These are phyloP conservation scores for Diddensiella caesifluorescens DNA, from an alignment of 805 yeast genomes.

Conservation along the genomic window DNA sequence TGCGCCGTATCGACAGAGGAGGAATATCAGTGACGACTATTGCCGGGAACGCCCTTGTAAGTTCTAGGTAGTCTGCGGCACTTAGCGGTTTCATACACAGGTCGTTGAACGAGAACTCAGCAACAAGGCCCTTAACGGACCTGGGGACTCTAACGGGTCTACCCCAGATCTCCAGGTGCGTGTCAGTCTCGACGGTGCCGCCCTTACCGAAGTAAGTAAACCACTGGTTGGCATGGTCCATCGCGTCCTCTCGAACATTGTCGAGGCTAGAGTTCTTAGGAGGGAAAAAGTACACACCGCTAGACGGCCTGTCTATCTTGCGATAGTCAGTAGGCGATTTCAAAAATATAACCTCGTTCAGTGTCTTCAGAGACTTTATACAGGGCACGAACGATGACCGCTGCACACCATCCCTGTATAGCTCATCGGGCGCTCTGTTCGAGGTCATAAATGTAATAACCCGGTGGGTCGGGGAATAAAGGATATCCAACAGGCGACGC, in stretches of 20 bases:
- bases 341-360: constrained; percentile 70
- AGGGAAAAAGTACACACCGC: constrained; percentile 74
- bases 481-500: constrained; percentile 61
- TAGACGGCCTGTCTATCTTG: constrained; percentile 75
- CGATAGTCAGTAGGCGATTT: constrained; percentile 94
- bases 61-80: constrained; percentile 88
- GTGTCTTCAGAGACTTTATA: constrained; percentile 67
- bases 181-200: constrained; percentile 36
- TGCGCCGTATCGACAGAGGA: constrained; percentile 62
- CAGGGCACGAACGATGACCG: constrained; percentile 90
- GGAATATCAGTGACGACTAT: constrained; percentile 94
- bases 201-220: constrained; percentile 68
- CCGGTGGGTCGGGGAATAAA: constrained; percentile 68
- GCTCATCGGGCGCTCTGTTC: constrained; percentile 89
- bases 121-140: constrained; percentile 73
- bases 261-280: constrained; percentile 52
- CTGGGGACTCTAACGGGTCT: constrained; percentile 69
- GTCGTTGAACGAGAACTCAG: constrained; percentile 82
- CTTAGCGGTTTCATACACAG: constrained; percentile 83
- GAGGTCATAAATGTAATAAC: constrained; percentile 88
- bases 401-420: constrained; percentile 91
- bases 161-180: constrained; percentile 71
- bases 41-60: constrained; percentile 69
- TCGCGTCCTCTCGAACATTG: constrained; percentile 48
- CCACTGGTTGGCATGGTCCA: constrained; percentile 70